Conservation (phyloP, 345 rosid genomes). For the Melaleuca alternifolia region DNA sequence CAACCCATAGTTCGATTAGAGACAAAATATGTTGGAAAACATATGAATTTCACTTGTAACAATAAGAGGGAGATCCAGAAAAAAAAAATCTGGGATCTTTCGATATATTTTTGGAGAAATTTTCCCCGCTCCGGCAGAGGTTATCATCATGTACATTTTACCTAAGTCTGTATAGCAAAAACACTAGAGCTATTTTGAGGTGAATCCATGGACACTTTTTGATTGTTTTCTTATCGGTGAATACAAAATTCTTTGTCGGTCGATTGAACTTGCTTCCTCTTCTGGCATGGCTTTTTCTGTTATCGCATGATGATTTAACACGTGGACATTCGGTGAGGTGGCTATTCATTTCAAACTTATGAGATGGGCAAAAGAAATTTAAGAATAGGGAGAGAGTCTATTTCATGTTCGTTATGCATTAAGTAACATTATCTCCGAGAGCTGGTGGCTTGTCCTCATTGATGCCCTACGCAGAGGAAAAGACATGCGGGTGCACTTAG, state of each 20-base stretch:
- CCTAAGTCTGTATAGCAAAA: constrained; percentile 2
- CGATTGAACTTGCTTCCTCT: neutral
- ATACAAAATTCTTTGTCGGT: neutral
- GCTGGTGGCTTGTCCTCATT: no score
- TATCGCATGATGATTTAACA: neutral
- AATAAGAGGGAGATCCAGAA: neutral
- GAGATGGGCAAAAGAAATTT: no score
- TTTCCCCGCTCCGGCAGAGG: neutral
- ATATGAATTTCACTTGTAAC: neutral
- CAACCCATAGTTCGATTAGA: neutral
- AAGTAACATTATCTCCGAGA: no score
- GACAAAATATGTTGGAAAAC: neutral
- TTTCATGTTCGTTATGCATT: no score
- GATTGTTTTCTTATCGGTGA: neutral
- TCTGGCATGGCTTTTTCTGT: neutral
- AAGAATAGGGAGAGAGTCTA: no score
- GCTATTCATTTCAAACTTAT: neutral
- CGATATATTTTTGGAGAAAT: neutral
- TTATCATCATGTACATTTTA: neutral
- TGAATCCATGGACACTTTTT: neutral
- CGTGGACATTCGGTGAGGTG: neutral
- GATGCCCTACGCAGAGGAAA: no score
- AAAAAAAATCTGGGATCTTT: neutral
- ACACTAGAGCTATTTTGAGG: neutral
- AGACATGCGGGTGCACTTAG: no score